Evolutionary conservation across 352 stramenopile species (phyloP), one percentile per base, ranked within the genome.

Genomic region (Phytopythium delawarense): DNA sequence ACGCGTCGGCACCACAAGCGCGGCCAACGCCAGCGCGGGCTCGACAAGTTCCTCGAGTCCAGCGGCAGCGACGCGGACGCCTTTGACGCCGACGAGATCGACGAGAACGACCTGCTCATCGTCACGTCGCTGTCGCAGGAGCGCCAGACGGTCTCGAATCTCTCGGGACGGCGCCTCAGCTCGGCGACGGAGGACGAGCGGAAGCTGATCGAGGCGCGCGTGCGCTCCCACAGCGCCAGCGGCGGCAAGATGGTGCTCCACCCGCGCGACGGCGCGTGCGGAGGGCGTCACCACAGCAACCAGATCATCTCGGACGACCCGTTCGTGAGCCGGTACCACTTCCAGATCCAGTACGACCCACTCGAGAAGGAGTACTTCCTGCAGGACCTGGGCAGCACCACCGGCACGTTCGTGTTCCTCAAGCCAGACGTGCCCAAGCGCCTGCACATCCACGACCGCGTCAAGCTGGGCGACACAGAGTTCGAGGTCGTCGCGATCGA

Each of bases 261-360:
- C 25, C 84, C 84, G 23, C 73, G 72, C 50, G 76, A 86, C 30
- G 82, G 84, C 9, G 86, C 84, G 8, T 65, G 63, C 9, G 86
- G 86, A 39, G 86, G 86, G 35, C 86, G 86, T 18, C 82, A 93
- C 61, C 69, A 83, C 35, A 89, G 72, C 70, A 95, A 93, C 64
- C 82, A 93, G 60, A 93, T 95, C 66, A 88, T 95, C 57, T 86
- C 89, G 40, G 79, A 95, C 66, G 86, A 95, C 53, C 81, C 80
- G 63, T 91, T 86, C 67, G 86, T 95, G 65, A 92, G 82, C 34
- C 84, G 86, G 7, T 84, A 80, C 53, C 86, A 95, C 54, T 95
- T 95, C 63, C 73, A 79, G 58, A 88, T 95, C 60, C 71, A 76
- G 54, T 95, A 91, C 63, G 83, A 93, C 51, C 63, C 79, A 18